A percentile compares a stretch with the other conserved stretches of the same genome.
Conservation (phyloP, 2,329 filamentous ascomycete species). For the Ophioceras dolichostomum region DNA sequence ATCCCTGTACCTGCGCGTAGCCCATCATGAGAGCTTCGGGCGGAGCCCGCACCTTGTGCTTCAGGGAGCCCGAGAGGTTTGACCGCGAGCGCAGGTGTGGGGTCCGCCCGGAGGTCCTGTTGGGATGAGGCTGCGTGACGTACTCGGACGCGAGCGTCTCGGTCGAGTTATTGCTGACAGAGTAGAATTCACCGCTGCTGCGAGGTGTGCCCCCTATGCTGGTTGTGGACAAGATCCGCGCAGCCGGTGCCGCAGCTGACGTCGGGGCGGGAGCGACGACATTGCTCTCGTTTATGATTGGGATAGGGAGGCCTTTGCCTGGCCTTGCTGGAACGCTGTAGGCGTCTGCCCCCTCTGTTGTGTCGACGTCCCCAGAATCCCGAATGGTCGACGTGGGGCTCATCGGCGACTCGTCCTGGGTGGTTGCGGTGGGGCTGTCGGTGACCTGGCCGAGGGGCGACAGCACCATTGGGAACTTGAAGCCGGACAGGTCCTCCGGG, state of each 20-base stretch:
- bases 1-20: slow-evolving; percentile 86
- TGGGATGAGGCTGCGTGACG: slow-evolving; percentile 30
- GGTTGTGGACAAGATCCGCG: slow-evolving; percentile 63
- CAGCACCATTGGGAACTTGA: slow-evolving; percentile 40
- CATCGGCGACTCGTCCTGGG: slow-evolving; percentile 16
- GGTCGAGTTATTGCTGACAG: slow-evolving; percentile 85
- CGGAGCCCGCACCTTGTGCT: slow-evolving; percentile 20
- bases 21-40: slow-evolving; percentile 94
- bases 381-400: neutral
- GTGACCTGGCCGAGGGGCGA: slow-evolving; percentile 21
- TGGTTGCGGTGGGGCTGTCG: slow-evolving; percentile 26
- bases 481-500: slow-evolving; percentile 37
- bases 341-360: no score
- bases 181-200: slow-evolving; percentile 91
- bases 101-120: slow-evolving; percentile 20
- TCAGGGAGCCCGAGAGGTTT: slow-evolving; percentile 20
- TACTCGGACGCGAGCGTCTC: slow-evolving; percentile 92
- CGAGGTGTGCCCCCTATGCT: slow-evolving; percentile 71
- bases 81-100: slow-evolving; percentile 34
- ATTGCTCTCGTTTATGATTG: slow-evolving; percentile 35
- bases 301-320: slow-evolving; percentile 27
- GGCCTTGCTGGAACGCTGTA: slow-evolving; percentile 22
- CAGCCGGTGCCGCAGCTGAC: slow-evolving; percentile 42
- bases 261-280: slow-evolving; percentile 19
- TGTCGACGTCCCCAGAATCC: no score